A percentile compares a stretch with the other conserved stretches of the same genome.
These are phyloP conservation scores for Fomitiporia mediterranea DNA, from an alignment of 1,284 basidiomycete genomes.

Conservation along the genomic window DNA sequence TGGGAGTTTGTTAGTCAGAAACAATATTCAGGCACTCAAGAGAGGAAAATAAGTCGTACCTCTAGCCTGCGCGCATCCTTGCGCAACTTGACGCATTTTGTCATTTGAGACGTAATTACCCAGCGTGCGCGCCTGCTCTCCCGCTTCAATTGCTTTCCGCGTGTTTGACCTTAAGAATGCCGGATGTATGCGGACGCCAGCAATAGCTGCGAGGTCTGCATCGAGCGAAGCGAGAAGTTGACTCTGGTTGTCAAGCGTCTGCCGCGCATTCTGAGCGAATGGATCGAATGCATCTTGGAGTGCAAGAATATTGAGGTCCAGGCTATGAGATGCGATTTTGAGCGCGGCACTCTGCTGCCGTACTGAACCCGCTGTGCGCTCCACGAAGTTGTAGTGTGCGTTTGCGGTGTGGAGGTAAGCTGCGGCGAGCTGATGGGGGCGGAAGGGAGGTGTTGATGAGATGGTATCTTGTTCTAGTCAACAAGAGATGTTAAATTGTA, in stretches of 20 bases:
- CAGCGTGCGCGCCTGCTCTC: constrained; percentile 61
- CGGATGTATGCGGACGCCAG: constrained; percentile 58
- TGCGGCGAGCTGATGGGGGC: constrained; percentile 57
- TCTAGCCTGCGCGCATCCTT: constrained; percentile 67
- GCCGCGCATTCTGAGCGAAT: constrained; percentile 47
- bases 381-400: constrained; percentile 55
- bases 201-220: constrained; percentile 65
- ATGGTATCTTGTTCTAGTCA: constrained; percentile 44
- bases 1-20: constrained; percentile 13
- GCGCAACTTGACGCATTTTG: constrained; percentile 76
- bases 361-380: constrained; percentile 45
- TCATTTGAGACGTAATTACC: constrained; percentile 74
- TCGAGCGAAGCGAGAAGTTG: constrained; percentile 55
- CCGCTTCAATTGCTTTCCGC: constrained; percentile 61
- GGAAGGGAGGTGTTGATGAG: constrained; percentile 64
- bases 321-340: constrained; percentile 58
- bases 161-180: constrained; percentile 68
- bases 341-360: constrained; percentile 62
- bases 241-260: constrained; percentile 61
- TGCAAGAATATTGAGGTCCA: constrained; percentile 66
- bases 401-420: constrained; percentile 61
- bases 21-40: no score
- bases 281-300: constrained; percentile 66
- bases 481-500: not conserved
- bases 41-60: constrained; percentile 43